Evolutionary conservation across 2,329 filamentous ascomycete species (phyloP), one percentile per base, ranked within the genome.

Genomic region (Colletotrichum orbiculare): DNA sequence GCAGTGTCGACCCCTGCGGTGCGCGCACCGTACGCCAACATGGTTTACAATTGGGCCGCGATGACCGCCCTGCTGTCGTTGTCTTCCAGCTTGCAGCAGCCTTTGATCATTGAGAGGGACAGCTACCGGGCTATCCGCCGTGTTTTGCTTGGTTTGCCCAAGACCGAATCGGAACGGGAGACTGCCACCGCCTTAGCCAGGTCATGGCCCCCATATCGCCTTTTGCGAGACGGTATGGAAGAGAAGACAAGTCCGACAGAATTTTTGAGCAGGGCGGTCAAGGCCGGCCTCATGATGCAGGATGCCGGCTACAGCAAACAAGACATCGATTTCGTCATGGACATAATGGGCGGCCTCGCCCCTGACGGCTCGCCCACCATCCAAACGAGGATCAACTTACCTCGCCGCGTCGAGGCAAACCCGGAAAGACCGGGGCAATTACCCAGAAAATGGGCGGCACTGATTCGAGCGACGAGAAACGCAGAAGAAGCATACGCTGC

Each of bases 151-250:
- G 85, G 82, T 3, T 77, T 85, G 60, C 79, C 80, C 47, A 89
- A 88, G 70, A 84, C 83, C 8, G 71, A 75, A 7, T 75, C 74
- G 6, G 88, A 90, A 73, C 76, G 73, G 12, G 81, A 79, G 39
- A 82, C 81, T 38, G 80, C 83, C 2, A 68, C 74, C 17, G 82
- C 85, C 35, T 81, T 87, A 60, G 76, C 78, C 2, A 78, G 82
- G 54, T 81, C 80, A 2, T 90, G 87, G 88, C 88, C 88, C 9
- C 88, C 88, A 0, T 89, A 88, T 74, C 76, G 86, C 59, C 78
- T 81, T 42, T 79, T 83, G 10, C 81, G 84, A 62, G 85, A 90
- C 70, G 87, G 87, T 1, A 83, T 86, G 66, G 88, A 90, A 71
- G 87, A 87, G 68, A 79, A 76, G 54, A 79, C 81, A 54, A 78